phyloP scores from a whole-genome alignment of 495 filamentous ascomycete species.

The Neurospora sp. region DNA sequence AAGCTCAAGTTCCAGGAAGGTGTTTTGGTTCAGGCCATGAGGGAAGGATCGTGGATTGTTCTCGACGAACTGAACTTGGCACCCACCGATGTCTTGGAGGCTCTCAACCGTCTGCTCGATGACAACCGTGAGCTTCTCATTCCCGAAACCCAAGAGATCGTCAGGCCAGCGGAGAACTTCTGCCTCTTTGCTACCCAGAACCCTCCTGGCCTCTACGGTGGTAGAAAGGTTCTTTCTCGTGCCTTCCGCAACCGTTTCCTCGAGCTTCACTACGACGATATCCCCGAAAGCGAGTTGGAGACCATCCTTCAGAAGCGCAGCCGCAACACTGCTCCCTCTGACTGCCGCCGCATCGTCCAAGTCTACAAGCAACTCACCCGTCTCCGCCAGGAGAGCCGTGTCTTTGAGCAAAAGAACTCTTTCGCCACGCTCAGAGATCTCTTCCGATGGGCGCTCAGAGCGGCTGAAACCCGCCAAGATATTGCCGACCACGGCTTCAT shows the following conservation, averaged over 20 bases:
- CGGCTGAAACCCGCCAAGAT: constrained; percentile 74
- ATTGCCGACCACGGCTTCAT: constrained; percentile 90
- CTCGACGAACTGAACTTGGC: constrained; percentile 95
- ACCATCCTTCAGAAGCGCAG: constrained; percentile 82
- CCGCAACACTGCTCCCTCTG: constrained; percentile 76
- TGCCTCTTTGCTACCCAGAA: constrained; percentile 99
- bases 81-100: constrained; percentile 92
- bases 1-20: constrained; percentile 87
- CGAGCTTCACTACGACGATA: constrained; percentile 96
- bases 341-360: constrained; percentile 80
- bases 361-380: constrained; percentile 87
- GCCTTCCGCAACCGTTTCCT: constrained; percentile 96
- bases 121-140: constrained; percentile 97
- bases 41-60: constrained; percentile 95
- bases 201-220: constrained; percentile 89
- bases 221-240: constrained; percentile 81
- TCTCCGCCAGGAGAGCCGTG: constrained; percentile 73
- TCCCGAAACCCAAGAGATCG: constrained; percentile 89
- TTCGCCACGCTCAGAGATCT: constrained; percentile 96
- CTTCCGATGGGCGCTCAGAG: constrained; percentile 90
- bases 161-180: constrained; percentile 86
- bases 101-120: constrained; percentile 86
- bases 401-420: constrained; percentile 96
- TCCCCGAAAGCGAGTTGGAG: constrained; percentile 90
- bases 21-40: constrained; percentile 80